Conservation (phyloP, 169 alveolate species). For the Cryptosporidium tyzzeri region DNA sequence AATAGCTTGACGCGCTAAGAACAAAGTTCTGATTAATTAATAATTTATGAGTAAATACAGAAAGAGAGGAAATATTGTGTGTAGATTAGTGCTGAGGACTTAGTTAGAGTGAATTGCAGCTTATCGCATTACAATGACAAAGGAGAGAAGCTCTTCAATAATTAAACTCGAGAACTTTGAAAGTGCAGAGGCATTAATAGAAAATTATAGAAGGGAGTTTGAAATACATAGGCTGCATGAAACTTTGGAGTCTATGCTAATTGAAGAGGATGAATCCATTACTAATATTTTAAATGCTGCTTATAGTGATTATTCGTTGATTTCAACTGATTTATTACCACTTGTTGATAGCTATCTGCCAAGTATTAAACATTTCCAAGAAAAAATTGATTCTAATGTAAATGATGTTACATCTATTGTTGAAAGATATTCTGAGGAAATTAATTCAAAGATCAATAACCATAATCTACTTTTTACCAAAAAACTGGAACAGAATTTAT, state of each 20-base stretch:
- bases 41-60: background rate
- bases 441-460: conserved; percentile 13
- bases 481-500: conserved; percentile 19
- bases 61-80: background rate
- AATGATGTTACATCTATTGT: conserved; percentile 20
- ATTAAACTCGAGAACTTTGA: conserved; percentile 43
- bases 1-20: background rate
- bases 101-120: background rate
- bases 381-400: conserved; percentile 23
- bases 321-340: conserved; percentile 62
- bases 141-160: background rate
- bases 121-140: background rate
- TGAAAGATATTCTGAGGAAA: conserved; percentile 15
- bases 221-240: conserved; percentile 67
- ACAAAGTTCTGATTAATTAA: background rate
- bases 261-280: conserved; percentile 58
- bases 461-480: conserved; percentile 2
- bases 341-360: conserved; percentile 60
- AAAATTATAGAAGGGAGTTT: conserved; percentile 52
- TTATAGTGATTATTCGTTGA: conserved; percentile 33
- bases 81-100: background rate
- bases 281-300: conserved; percentile 27
- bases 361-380: conserved; percentile 45
- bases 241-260: conserved; percentile 18
- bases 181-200: conserved; percentile 40